Base-by-base conservation (phyloP, 75 land plant genomes). In the Cupressus sempervirens region DNA sequence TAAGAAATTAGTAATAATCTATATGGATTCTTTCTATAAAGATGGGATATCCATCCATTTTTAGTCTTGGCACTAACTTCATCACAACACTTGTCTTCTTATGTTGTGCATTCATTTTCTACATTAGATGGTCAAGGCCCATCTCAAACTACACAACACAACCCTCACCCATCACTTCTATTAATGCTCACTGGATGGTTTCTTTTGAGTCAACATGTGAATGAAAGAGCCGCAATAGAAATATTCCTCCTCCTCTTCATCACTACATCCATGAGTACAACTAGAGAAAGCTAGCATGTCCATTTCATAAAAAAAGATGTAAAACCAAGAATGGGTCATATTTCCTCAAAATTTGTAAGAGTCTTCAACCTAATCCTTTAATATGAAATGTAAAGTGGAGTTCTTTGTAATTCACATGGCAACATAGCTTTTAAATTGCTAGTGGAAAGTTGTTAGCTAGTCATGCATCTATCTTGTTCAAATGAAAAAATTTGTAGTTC, bases 221-320 rank as follows among this genome's bases (percentile, higher is more conserved):
- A n/a, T n/a, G n/a, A n/a, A n/a, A n/a, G n/a, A n/a, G n/a, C n/a
- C n/a, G n/a, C n/a, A n/a, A n/a, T n/a, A n/a, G n/a, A n/a, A n/a
- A n/a, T n/a, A n/a, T n/a, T 95, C 94, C 30, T 90, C 88, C 3
- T 83, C 88, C 80, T 95, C 96, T 30, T 83, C 85, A 11, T 77
- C 46, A 73, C 85, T 84, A 76, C 90, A 92, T 20, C 94, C 95
- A 81, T 95, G 88, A 36, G 93, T 90, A 82, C 97, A 95, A 6
- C 95, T 95, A 82, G 93, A 87, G 75, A 95, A 93, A 9, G 97
- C 91, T 14, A 95, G 84, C 95, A 95, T 95, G 52, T 95, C 97
- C 95, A 88, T 95, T 86, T 95, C 97, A 88, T 91, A n/a, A 95
- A 29, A 95, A 86, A 54, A 93, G 90, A 65, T 93, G 93, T 32